Evolutionary conservation across 73 alveolate genomes (phyloP).

Genomic region (Uronychia binucleata): DNA sequence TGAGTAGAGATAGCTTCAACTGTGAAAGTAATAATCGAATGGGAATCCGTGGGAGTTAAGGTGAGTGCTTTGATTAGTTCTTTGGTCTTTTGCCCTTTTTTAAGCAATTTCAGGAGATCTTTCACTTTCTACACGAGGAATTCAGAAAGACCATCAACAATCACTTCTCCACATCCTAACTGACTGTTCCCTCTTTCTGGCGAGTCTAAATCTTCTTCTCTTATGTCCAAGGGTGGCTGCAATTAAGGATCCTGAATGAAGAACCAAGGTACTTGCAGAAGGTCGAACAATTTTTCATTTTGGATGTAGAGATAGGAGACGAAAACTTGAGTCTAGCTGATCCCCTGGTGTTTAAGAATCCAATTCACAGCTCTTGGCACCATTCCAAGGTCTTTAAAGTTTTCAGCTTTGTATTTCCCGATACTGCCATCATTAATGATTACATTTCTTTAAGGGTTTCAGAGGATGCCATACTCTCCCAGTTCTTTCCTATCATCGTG

Average conservation of each 20-base stretch:
- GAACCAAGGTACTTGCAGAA: neutral
- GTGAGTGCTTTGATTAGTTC: neutral
- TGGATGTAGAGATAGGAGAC: neutral
- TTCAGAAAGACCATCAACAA: neutral
- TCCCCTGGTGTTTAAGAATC: neutral
- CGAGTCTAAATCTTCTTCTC: too few species aligned
- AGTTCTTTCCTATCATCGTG: neutral
- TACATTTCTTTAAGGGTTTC: neutral
- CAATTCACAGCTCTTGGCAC: neutral
- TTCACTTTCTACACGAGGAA: neutral
- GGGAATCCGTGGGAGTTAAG: neutral
- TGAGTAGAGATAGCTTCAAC: neutral
- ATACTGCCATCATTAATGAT: neutral
- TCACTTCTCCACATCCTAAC: neutral
- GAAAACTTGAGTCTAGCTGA: neutral
- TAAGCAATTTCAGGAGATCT: neutral
- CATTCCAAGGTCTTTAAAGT: neutral
- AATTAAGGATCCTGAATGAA: neutral
- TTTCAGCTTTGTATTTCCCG: neutral
- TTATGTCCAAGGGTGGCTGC: neutral
- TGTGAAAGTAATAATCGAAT: neutral
- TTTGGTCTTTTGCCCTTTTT: neutral
- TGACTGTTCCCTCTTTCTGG: neutral
- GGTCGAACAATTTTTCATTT: neutral
- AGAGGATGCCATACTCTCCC: neutral